A percentile compares a stretch with the other conserved stretches of the same genome.
These are phyloP conservation scores for Eleusine indica DNA, from an alignment of 176 grass and related monocot species.

Conservation along the genomic window DNA sequence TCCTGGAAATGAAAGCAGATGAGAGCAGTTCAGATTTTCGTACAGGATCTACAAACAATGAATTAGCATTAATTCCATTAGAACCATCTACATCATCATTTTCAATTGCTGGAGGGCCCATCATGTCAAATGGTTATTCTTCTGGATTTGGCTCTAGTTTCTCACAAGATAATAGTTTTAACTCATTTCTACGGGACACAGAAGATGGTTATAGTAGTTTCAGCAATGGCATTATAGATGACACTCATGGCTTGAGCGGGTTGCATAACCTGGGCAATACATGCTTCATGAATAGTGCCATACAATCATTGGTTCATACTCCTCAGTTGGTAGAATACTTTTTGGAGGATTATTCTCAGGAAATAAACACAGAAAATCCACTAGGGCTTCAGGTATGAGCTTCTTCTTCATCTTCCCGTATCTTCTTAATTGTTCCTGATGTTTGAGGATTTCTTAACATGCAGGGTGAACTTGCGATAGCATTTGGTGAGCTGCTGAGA, in stretches of 20 bases:
- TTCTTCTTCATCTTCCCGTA: slow-evolving; percentile 6
- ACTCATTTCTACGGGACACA: slow-evolving; percentile 50
- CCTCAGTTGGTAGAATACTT: slow-evolving; percentile 90
- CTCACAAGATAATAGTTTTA: slow-evolving; percentile 68
- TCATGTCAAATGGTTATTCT: slow-evolving; percentile 78
- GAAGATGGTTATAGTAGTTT: slow-evolving; percentile 62
- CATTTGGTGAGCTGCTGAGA: slow-evolving; percentile 86
- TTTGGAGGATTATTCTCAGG: slow-evolving; percentile 74
- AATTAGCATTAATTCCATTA: slow-evolving; percentile 78
- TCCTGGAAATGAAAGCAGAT: slow-evolving; percentile 61
- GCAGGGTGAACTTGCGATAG: slow-evolving; percentile 93
- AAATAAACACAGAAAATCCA: slow-evolving; percentile 98
- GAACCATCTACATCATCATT: slow-evolving; percentile 82
- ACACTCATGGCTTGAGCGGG: slow-evolving; percentile 76
- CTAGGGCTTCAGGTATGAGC: slow-evolving; percentile 85
- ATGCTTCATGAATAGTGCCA: slow-evolving; percentile 98
- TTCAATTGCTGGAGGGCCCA: slow-evolving; percentile 85
- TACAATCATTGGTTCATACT: slow-evolving; percentile 94
- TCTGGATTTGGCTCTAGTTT: slow-evolving; percentile 64
- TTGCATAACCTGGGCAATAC: slow-evolving; percentile 98
- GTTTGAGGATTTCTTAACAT: slow-evolving; percentile 24
- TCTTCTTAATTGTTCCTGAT: slow-evolving; percentile 21
- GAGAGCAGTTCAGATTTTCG: slow-evolving; percentile 39
- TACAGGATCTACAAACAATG: slow-evolving; percentile 69
- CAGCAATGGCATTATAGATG: slow-evolving; percentile 67